Evolutionary conservation across 2,329 filamentous ascomycete genomes (phyloP), one percentile per base, ranked within the genome.

Genomic region (Lasiodiplodia sp.): DNA sequence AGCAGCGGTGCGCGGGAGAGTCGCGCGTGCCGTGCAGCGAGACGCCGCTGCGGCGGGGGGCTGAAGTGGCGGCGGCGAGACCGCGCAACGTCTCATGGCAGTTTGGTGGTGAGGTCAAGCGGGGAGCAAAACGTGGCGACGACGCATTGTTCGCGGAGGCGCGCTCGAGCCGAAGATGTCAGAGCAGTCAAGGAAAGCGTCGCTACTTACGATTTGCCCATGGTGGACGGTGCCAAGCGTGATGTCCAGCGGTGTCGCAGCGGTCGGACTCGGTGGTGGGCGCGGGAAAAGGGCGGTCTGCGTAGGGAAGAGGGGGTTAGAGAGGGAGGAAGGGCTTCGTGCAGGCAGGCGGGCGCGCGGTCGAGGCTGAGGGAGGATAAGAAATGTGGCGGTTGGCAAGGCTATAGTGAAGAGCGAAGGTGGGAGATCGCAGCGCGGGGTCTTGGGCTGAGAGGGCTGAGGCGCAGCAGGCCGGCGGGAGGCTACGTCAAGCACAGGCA

Each of bases 141-240:
- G 47, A 52, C 21, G 63, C 52, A 66, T 44, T 56, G 63, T 23
- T 16, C 12, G 55, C 65, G 55, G 23, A 18, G 37, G 51, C 37
- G 56, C 21, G 37, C 16, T 37, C 34, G 40, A 44, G 40, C 40
- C 12, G 38, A 28, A 18, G 18, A 18, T 21, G 37, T 8, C 38
- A 12, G 18, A 60, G 25, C 14, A 53, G 28, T 8, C 12, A 60
- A 66, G 56, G 53, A 64, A 69, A 65, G 49, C 40, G 28, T 49
- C 64, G 57, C 68, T 34, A 63, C 78, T 80, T 78, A 80, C 78
- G 78, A 79, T 79, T 80, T 80, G 73, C 78, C 78, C 78, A 80
- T 80, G 73, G 44, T 56, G 56, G 53, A 55, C 25, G 28, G 18
- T 64, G 60, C 60, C 60, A 64, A 64, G 60, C 60, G 60, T 51